Evolutionary conservation across 2,329 filamentous ascomycete genomes (phyloP), one percentile per base, ranked within the genome.

Genomic region (Albophoma yamanashiensis): DNA sequence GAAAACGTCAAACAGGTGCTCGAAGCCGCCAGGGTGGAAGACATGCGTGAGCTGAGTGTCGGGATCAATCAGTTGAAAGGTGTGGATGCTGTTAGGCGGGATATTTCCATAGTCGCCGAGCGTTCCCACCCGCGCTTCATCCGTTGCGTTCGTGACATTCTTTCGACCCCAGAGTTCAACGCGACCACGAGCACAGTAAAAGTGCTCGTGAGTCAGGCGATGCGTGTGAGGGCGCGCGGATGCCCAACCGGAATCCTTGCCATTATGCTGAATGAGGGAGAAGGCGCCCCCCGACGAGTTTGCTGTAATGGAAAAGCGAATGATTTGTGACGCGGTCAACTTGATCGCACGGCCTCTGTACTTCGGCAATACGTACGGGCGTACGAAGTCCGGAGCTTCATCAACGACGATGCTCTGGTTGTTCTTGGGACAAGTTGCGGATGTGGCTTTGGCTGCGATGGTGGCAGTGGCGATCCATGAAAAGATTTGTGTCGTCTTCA

Each of bases 221-320:
- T 67, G 65, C 12, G 60, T 61, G 36, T 67, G 66, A 3, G 65
- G 65, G 5, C 65, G 64, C 17, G 66, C 64, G 5, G 64, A 62
- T 6, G 62, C 38, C 61, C 61, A 65, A 34, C 45, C 57, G 6
- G 60, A 61, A 8, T 58, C 47, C 15, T 53, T 58, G n/a, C 59
- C 59, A 42, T 58, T 65, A 50, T 67, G 66, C 58, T 67, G 66
- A 20, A 67, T 47, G 1, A 67, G 58, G 14, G 64, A 56, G 47
- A 67, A 67, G 45, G 66, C 65, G 14, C 65, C 65, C 42, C 58
- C 66, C 3, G 66, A 67, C 0, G 66, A 67, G 40, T 66, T 65
- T 43, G 62, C 57, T 0, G 66, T 67, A 42, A 66, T 64, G 43
- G 64, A 66, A 55, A 62, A 65, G 47, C 63, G 63, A 47, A 66